These are phyloP conservation scores for Diplocarpon rosae DNA, from an alignment of 2,329 filamentous ascomycete species.

Conservation along the genomic window DNA sequence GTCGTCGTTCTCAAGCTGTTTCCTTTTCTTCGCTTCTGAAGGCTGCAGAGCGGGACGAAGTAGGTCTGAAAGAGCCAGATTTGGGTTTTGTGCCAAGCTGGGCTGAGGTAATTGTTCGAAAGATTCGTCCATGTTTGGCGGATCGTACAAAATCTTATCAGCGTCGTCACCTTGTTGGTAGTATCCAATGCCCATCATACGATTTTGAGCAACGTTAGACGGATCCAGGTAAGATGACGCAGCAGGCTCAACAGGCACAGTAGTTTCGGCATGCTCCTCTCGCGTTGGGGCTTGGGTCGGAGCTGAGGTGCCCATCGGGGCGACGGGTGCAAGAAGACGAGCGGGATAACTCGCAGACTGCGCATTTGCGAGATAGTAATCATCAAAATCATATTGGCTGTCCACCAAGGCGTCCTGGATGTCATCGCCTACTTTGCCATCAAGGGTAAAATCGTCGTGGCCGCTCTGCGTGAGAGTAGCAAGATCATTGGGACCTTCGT, in stretches of 20 bases:
- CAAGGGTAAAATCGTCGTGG: slow-evolving; percentile 2
- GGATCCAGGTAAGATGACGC: slow-evolving; percentile 19
- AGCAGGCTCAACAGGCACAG: not conserved
- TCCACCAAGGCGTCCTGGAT: slow-evolving; percentile 7
- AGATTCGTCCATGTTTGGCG: slow-evolving; percentile 14
- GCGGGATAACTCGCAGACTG: slow-evolving; percentile 16
- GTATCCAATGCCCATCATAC: slow-evolving; percentile 26
- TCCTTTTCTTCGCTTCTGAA: slow-evolving; percentile 17
- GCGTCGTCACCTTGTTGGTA: slow-evolving; percentile 21
- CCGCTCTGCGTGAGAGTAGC: not conserved
- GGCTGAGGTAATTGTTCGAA: slow-evolving; percentile 6
- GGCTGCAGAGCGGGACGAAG: slow-evolving; percentile 11
- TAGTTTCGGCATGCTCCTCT: slow-evolving; percentile 11
- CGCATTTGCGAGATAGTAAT: slow-evolving; percentile 12
- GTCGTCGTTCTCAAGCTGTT: slow-evolving; percentile 11
- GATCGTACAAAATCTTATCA: slow-evolving; percentile 26
- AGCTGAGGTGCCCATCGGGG: slow-evolving; percentile 14
- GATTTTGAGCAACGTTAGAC: slow-evolving; percentile 14
- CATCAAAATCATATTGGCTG: slow-evolving; percentile 18
- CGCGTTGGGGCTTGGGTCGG: slow-evolving; percentile 4
- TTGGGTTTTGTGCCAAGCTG: slow-evolving; percentile 9
- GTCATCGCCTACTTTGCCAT: slow-evolving; percentile 4
- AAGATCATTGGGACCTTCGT: slow-evolving; percentile 6
- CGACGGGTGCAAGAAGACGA: slow-evolving; percentile 15
- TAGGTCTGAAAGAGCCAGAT: slow-evolving; percentile 20